Conservation (phyloP, 495 filamentous ascomycete genomes). For the Sphaerosporella brunnea region DNA sequence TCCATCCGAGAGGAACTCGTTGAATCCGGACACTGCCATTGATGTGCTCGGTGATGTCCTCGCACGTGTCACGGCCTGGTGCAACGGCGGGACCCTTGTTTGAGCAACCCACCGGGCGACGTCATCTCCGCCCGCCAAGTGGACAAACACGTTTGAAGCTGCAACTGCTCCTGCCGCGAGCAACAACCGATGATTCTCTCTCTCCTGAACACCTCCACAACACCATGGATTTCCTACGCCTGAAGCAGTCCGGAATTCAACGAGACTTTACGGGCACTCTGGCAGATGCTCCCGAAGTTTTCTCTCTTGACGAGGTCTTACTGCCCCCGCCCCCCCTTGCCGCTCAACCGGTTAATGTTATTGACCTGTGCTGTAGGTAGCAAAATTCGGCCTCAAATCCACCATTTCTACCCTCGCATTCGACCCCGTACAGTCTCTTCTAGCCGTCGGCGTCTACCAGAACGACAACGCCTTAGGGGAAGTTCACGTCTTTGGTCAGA, state of each 20-base stretch:
- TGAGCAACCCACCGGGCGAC: no score
- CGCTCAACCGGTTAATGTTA: slow-evolving; percentile 6
- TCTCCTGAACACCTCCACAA: neutral
- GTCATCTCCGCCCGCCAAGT: slow-evolving; percentile 3
- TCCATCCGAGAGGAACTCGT: no score
- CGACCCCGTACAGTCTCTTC: slow-evolving; percentile 80
- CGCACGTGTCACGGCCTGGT: no score
- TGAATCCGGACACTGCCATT: no score
- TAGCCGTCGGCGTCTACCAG: slow-evolving; percentile 81
- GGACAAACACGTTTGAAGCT: no score
- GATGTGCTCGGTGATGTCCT: no score
- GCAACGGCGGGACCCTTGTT: no score
- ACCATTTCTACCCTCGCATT: slow-evolving; percentile 56
- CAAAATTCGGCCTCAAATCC: slow-evolving; percentile 72
- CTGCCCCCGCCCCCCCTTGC: slow-evolving; percentile 8
- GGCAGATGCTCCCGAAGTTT: slow-evolving; percentile 52
- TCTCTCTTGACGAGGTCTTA: slow-evolving; percentile 59
- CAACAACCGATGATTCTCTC: no score
- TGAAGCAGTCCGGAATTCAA: slow-evolving; percentile 83
- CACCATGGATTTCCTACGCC: slow-evolving; percentile 47
- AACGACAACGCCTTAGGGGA: slow-evolving; percentile 58
- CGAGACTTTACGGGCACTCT: slow-evolving; percentile 46
- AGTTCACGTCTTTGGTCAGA: slow-evolving; percentile 82
- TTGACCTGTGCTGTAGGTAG: slow-evolving; percentile 36
- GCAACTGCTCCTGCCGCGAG: no score